phyloP scores from a whole-genome alignment of 2,329 filamentous ascomycete species.

The Dichotomopilus funicola region DNA sequence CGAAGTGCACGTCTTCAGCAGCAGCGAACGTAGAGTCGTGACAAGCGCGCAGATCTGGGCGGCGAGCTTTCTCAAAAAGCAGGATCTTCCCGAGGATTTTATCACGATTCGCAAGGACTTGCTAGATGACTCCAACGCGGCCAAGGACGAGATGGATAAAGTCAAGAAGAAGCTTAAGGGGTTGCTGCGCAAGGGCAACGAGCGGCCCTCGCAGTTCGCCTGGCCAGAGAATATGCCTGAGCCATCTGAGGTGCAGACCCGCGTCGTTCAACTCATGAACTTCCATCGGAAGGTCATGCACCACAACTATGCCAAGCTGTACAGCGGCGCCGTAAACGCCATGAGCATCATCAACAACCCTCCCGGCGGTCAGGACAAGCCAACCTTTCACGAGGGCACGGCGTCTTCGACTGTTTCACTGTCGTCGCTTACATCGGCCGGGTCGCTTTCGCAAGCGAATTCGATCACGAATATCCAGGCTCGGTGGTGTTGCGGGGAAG shows the following conservation, averaged over 20 bases:
- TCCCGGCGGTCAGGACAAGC: slow-evolving; percentile 38
- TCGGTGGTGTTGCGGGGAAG: slow-evolving; percentile 94
- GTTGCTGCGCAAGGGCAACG: slow-evolving; percentile 82
- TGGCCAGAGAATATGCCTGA: slow-evolving; percentile 95
- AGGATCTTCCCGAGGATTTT: slow-evolving; percentile 77
- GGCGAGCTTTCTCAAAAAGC: slow-evolving; percentile 77
- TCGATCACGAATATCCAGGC: slow-evolving; percentile 69
- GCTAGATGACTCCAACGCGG: slow-evolving; percentile 93
- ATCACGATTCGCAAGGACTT: slow-evolving; percentile 91
- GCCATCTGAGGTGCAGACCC: slow-evolving; percentile 83
- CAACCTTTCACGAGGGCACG: slow-evolving; percentile 28
- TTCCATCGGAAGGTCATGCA: slow-evolving; percentile 95
- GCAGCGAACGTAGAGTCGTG: slow-evolving; percentile 87
- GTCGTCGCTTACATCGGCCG: slow-evolving; percentile 24
- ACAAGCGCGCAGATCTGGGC: slow-evolving; percentile 97
- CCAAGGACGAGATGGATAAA: slow-evolving; percentile 99
- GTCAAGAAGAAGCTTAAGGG: slow-evolving; percentile 99
- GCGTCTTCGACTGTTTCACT: slow-evolving; percentile 35
- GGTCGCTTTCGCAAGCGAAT: slow-evolving; percentile 53
- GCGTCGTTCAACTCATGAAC: slow-evolving; percentile 94
- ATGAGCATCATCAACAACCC: slow-evolving; percentile 51
- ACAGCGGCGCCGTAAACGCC: slow-evolving; percentile 58
- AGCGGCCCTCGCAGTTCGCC: slow-evolving; percentile 92
- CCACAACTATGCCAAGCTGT: slow-evolving; percentile 79
- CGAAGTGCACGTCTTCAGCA: slow-evolving; percentile 91